phyloP scores from a whole-genome alignment of 768 basidiomycete genomes.

The Rhodotorula sphaerocarpa region DNA sequence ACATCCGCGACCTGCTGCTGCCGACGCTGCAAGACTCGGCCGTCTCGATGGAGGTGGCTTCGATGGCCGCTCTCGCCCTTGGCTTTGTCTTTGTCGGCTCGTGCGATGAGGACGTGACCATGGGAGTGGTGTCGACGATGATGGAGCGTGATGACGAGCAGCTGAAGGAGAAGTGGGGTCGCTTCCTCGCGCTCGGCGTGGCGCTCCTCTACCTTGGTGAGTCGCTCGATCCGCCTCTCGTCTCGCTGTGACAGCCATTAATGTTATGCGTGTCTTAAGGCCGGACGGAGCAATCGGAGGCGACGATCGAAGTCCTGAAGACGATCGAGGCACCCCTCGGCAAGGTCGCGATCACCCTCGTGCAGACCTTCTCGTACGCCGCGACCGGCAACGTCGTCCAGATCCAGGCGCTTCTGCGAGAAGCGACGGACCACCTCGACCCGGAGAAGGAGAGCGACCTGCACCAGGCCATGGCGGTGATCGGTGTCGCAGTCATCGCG shows the following conservation, averaged over 20 bases:
- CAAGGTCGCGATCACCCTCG: conserved; percentile 79
- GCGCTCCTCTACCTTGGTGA: conserved; percentile 83
- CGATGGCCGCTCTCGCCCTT: conserved; percentile 74
- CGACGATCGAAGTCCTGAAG: conserved; percentile 84
- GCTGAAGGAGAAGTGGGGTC: conserved; percentile 85
- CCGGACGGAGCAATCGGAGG: conserved; percentile 83
- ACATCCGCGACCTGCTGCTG: conserved; percentile 66
- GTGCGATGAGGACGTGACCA: conserved; percentile 83
- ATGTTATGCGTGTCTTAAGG: conserved; percentile 49
- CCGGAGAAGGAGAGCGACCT: conserved; percentile 52
- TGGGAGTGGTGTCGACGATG: conserved; percentile 77
- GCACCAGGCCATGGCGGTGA: conserved; percentile 83
- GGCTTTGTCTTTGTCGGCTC: conserved; percentile 95
- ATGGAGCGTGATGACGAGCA: conserved; percentile 61
- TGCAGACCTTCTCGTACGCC: conserved; percentile 87
- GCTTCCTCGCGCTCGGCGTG: conserved; percentile 80
- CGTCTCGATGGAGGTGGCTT: conserved; percentile 77
- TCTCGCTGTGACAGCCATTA: too few relatives aligned
- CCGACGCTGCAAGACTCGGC: conserved; percentile 73
- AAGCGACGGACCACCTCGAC: conserved; percentile 85
- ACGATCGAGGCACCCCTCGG: conserved; percentile 88
- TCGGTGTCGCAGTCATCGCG: conserved; percentile 86
- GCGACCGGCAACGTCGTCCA: conserved; percentile 92
- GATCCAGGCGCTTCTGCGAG: conserved; percentile 81
- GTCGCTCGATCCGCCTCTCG: conserved; percentile 34